Base-by-base conservation (phyloP, 2,329 filamentous ascomycete species). In the Lachnellula hyalina region DNA sequence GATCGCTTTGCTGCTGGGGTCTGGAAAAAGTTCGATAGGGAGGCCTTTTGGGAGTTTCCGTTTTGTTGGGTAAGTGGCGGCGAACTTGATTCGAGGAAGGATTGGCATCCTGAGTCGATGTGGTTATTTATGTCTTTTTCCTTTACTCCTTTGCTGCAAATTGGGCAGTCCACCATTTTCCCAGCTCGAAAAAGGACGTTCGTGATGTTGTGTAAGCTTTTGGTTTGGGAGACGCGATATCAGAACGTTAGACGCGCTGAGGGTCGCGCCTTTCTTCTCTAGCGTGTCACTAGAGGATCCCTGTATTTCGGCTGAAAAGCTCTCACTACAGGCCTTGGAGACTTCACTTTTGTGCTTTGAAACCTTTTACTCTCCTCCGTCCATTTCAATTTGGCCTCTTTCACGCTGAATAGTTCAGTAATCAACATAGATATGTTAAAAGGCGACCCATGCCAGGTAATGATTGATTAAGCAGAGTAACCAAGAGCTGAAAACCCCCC, bases 61-160 rank as follows among this genome's bases (percentile, higher is more conserved):
- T 71, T 67, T 47, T 67, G 65, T 55, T 73, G 72, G 4, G 69
- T 71, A 5, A 66, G 61, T 35, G 72, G 61, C 51, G 66, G 70
- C 19, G 73, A 81, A 53, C 66, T 66, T 56, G 70, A 65, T 68
- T 87, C 74, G 59, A 94, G 70, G 68, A 86, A 86, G 36, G 76
- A 78, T 57, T 81, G 72, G 74, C 93, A 97, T 61, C 81, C 82
- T 32, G 90, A 93, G 74, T 97, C 94, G 68, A 97, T 84, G 72
- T 97, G 93, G 63, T 80, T 79, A 73, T 97, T 97, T 77, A 97
- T 97, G 62, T 87, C 82, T 67, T 76, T 75, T 61, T 86, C 74
- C 61, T 82, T 86, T 65, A 94, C 89, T 53, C 79, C 76, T 65
- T 87, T 86, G 67, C 82, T 78, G 75, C 91, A 96, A 62, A 92